Conservation (phyloP, 495 filamentous ascomycete species). For the Penicillium parvum region DNA sequence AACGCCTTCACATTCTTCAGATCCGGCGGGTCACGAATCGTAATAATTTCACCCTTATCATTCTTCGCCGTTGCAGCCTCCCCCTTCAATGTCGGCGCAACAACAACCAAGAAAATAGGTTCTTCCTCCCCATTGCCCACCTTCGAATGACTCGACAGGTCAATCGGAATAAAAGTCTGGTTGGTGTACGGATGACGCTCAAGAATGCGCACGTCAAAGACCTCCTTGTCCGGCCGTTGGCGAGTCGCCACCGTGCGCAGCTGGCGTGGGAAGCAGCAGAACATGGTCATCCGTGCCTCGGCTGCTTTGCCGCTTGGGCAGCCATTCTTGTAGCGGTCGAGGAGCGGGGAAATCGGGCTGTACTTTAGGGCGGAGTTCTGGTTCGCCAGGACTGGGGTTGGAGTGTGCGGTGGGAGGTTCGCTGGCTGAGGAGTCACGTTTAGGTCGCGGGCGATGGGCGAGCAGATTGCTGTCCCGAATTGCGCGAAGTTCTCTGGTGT, state of each 20-base stretch:
- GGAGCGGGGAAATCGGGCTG: slow-evolving; percentile 65
- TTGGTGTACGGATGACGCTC: slow-evolving; percentile 93
- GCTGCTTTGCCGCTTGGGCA: slow-evolving; percentile 60
- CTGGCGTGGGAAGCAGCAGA: slow-evolving; percentile 72
- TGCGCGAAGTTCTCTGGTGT: slow-evolving; percentile 62
- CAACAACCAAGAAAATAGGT: slow-evolving; percentile 73
- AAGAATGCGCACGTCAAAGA: slow-evolving; percentile 70
- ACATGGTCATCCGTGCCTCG: slow-evolving; percentile 74
- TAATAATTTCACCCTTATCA: slow-evolving; percentile 26
- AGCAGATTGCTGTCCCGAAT: slow-evolving; percentile 80
- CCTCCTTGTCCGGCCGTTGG: slow-evolving; percentile 16
- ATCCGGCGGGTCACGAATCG: slow-evolving; percentile 65
- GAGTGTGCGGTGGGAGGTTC: slow-evolving; percentile 37
- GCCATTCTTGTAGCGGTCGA: slow-evolving; percentile 56
- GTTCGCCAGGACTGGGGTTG: slow-evolving; percentile 57
- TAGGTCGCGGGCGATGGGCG: slow-evolving; percentile 54
- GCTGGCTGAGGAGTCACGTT: slow-evolving; percentile 41
- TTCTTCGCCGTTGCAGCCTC: slow-evolving; percentile 32
- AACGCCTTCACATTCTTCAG: slow-evolving; percentile 68
- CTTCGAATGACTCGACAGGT: slow-evolving; percentile 39
- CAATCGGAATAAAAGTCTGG: slow-evolving; percentile 86
- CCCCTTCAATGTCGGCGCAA: slow-evolving; percentile 64
- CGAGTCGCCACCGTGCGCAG: slow-evolving; percentile 27
- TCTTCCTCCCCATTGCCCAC: slow-evolving; percentile 29
- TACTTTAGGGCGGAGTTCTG: slow-evolving; percentile 88